These are phyloP conservation scores for Thielaviopsis punctulata DNA, from an alignment of 2,329 filamentous ascomycete genomes.

Conservation along the genomic window DNA sequence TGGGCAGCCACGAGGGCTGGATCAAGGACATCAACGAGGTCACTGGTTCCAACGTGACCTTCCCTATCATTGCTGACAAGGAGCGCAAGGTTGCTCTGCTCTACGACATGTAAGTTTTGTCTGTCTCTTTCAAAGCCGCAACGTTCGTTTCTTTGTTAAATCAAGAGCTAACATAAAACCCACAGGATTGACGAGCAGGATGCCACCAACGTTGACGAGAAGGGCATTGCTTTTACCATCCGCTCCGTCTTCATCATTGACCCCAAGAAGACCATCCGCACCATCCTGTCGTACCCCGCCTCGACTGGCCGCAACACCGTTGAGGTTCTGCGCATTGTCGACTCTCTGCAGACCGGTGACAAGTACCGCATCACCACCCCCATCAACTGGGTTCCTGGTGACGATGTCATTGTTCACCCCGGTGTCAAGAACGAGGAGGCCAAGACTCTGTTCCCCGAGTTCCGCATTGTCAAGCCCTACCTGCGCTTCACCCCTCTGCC, in stretches of 20 bases:
- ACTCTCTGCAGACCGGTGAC: conserved; percentile 69
- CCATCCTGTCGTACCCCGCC: conserved; percentile 84
- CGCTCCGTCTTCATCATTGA: conserved; percentile 91
- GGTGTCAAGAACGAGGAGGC: conserved; percentile 69
- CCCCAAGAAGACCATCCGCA: conserved; percentile 80
- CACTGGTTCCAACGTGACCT: conserved; percentile 48
- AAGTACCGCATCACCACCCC: conserved; percentile 78
- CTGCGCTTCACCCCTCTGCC: conserved; percentile 54
- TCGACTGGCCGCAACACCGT: conserved; percentile 72
- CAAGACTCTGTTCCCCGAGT: conserved; percentile 70
- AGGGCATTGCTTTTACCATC: conserved; percentile 84
- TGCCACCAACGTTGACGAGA: conserved; percentile 61
- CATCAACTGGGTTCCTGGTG: conserved; percentile 76
- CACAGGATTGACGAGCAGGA: conserved; percentile 63
- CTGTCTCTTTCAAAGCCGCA: not conserved
- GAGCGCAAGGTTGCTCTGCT: conserved; percentile 55
- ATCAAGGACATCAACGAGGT: conserved; percentile 79
- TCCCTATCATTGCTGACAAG: conserved; percentile 73
- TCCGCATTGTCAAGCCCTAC: conserved; percentile 52
- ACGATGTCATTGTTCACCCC: conserved; percentile 86
- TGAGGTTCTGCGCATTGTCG: conserved; percentile 62
- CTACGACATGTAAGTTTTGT: conserved; percentile 53
- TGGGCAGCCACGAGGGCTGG: conserved; percentile 73
- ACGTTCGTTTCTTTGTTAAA: not conserved
- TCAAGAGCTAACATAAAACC: conserved; percentile 9